Evolutionary conservation across 106 monocot genomes (phyloP).

Genomic region (Apostasia shenzhenica): DNA sequence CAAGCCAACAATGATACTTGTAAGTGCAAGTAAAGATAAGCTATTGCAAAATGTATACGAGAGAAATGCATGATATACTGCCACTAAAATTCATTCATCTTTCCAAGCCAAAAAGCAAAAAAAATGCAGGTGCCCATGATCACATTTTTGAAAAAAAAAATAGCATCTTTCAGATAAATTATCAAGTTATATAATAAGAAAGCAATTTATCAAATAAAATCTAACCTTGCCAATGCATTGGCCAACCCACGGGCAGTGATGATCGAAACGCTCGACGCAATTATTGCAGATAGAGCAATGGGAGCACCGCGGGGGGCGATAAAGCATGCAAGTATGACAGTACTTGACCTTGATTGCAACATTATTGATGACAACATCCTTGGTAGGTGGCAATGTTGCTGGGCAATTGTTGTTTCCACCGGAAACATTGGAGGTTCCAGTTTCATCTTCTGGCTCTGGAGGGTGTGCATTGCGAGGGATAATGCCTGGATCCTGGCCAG

Average conservation of each 20-base stretch:
- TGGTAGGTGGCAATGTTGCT: conserved; percentile 34
- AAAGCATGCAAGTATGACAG: conserved; percentile 76
- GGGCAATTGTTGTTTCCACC: conserved; percentile 13
- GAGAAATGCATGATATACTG: too few species aligned
- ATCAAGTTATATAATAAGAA: too few species aligned
- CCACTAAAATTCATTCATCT: too few species aligned
- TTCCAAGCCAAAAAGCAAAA: too few species aligned
- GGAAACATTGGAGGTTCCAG: conserved; percentile 13
- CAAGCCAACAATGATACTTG: too few species aligned
- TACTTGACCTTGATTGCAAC: conserved; percentile 57
- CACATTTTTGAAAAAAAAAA: too few species aligned
- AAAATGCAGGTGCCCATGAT: too few species aligned
- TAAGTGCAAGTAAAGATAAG: too few species aligned
- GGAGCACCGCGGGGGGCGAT: conserved; percentile 68
- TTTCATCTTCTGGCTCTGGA: conserved; percentile 51
- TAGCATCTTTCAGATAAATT: too few species aligned
- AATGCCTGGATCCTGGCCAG: conserved; percentile 71
- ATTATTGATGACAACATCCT: conserved; percentile 46
- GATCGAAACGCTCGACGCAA: conserved; percentile 65
- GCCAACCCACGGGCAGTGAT: conserved; percentile 79
- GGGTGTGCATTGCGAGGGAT: conserved; percentile 61
- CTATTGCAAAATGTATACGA: too few species aligned
- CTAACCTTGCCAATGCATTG: conserved; percentile 66
- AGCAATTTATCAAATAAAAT: too few species aligned
- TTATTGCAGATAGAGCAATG: conserved; percentile 71